Evolutionary conservation across 305 asterid genomes (phyloP).

Genomic region (Plantago coronopus): DNA sequence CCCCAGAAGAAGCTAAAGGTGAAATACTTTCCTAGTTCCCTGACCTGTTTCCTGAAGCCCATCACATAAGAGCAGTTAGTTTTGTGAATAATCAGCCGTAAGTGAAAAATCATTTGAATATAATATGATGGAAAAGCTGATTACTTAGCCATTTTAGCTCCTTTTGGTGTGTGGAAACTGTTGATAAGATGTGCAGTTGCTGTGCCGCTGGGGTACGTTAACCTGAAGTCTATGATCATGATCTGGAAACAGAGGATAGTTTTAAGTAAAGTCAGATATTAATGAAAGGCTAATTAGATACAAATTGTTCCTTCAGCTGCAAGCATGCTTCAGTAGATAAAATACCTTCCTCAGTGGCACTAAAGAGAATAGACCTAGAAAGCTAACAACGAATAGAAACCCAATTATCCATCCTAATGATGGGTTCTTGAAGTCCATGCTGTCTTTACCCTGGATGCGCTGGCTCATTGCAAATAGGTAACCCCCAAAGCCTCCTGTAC

Average conservation of each 20-base stretch:
- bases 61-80: not conserved
- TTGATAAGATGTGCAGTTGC: conserved; percentile 49
- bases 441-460: not conserved
- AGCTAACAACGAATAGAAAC: conserved; percentile 42
- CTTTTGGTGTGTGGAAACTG: conserved; percentile 46
- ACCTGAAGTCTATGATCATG: conserved; percentile 42
- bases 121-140: not conserved
- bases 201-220: conserved; percentile 51
- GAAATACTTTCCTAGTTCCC: conserved; percentile 30
- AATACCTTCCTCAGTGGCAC: conserved; percentile 44
- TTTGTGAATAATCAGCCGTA: not conserved
- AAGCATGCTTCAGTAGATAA: not conserved
- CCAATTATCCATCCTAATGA: conserved; percentile 41
- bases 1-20: conserved; percentile 44
- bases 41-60: conserved; percentile 37
- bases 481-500: conserved; percentile 8
- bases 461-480: conserved; percentile 10
- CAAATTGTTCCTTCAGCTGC: not conserved
- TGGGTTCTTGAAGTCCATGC: conserved; percentile 23
- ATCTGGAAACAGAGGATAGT: conserved; percentile 21
- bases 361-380: conserved; percentile 42
- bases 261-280: not conserved
- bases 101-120: not conserved
- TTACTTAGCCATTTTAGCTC: conserved; percentile 46
- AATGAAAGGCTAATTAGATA: not conserved